Evolutionary conservation across 257 asterid species (phyloP), one percentile per base, ranked within the genome.

Genomic region (Solanum pinnatisectum): DNA sequence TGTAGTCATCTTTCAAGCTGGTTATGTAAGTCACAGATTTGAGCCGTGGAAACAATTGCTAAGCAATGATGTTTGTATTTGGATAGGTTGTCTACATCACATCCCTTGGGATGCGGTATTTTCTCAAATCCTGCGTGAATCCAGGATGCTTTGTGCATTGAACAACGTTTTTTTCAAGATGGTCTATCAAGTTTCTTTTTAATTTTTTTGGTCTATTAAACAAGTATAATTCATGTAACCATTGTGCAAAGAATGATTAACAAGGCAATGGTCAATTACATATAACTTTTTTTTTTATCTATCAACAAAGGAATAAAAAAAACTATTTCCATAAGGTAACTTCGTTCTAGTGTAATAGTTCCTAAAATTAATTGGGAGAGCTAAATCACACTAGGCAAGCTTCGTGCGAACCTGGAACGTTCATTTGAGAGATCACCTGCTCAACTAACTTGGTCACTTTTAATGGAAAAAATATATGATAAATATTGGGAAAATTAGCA

Each of bases 361-460:
- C 1, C 9, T 16, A 52, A 52, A 52, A 52, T 52, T 4, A 52
- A 52, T 1, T 52, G 18, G 0, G 3, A 20, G 25, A 22, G 30
- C 2, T 60, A 60, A 60, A 60, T 22, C 13, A 4, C 14, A 22
- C 3, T 22, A 60, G 0, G 0, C 12, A 60, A 60, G 4, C 5
- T 60, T 60, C 3, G 2, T 60, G 27, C 0, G 1, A 8, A 22
- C 3, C 0, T 22, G 12, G 4, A 22, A 60, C 6, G 0, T 4
- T 5, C 12, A 3, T 59, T 20, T 22, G 67, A 59, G 67, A 59
- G 13, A 59, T 59, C 27, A 59, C 13, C 0, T 59, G 5, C 2
- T 59, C 13, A 59, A 59, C 68, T 23, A 59, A 59, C n/a, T 59
- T 59, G 1, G n/a, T 23, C 13, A 52, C 4, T 20, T 18, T 52